A percentile compares a stretch with the other conserved stretches of the same genome.
phyloP scores from a whole-genome alignment of 1,139 yeast species.

The Candida sp. region DNA sequence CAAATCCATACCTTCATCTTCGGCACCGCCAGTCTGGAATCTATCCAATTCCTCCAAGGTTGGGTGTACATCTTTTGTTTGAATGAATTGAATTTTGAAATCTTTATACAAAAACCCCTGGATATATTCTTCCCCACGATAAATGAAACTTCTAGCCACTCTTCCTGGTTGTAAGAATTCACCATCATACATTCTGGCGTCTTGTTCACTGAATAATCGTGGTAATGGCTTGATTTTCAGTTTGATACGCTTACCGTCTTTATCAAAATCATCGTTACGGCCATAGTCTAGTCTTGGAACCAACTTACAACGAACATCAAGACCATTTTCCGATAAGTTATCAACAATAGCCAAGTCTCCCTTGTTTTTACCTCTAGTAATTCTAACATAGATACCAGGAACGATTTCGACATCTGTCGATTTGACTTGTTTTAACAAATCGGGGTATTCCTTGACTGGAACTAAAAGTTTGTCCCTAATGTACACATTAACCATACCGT shows the following conservation, averaged over 20 bases:
- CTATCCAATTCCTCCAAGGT: slow-evolving; percentile 83
- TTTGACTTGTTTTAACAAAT: slow-evolving; percentile 84
- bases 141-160: slow-evolving; percentile 71
- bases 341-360: slow-evolving; percentile 94
- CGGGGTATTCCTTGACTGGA: slow-evolving; percentile 95
- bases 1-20: slow-evolving; percentile 76
- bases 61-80: slow-evolving; percentile 84
- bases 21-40: slow-evolving; percentile 69
- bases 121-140: slow-evolving; percentile 83
- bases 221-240: slow-evolving; percentile 77
- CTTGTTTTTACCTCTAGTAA: slow-evolving; percentile 87
- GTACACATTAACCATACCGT: slow-evolving; percentile 86
- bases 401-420: slow-evolving; percentile 83
- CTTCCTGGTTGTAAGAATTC: slow-evolving; percentile 67
- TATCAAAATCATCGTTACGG: slow-evolving; percentile 55
- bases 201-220: slow-evolving; percentile 76
- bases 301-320: slow-evolving; percentile 87
- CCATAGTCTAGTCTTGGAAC: slow-evolving; percentile 96
- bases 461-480: slow-evolving; percentile 73
- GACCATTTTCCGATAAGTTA: slow-evolving; percentile 89
- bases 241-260: slow-evolving; percentile 50
- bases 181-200: slow-evolving; percentile 51
- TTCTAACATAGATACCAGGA: slow-evolving; percentile 90
- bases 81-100: slow-evolving; percentile 77
- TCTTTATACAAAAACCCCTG: slow-evolving; percentile 89